Base-by-base conservation (phyloP, 345 rosid genomes). In the Populus pruinosa region DNA sequence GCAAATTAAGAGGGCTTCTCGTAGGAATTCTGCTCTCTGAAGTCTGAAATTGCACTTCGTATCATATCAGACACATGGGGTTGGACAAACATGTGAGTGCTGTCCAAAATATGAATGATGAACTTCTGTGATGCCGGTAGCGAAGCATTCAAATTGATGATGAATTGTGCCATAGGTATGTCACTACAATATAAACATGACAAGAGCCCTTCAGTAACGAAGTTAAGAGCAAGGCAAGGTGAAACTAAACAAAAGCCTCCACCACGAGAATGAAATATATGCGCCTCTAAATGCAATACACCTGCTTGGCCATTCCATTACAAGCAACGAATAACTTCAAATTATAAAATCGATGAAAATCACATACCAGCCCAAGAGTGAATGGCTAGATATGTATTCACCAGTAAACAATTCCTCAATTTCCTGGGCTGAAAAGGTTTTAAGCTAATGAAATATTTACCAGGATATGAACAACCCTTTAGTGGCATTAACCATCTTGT, bases 81-180 rank as follows among this genome's bases (percentile, higher is more conserved):
- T 75, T 91, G 97, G 80, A 94, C 98, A 65, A 94, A 93, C 73
- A 90, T 76, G 83, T 86, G 94, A 71, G 98, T 91, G 76, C 63
- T 78, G 78, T 93, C 97, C 79, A 94, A 72, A 50, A 88, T 76
- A 67, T 90, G 95, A 67, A 90, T 91, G 70, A 94, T 93, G 86
- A 94, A 93, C 80, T 86, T 94, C 86, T 90, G 95, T 5, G 97
- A 90, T 6, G 94, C 76, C 2, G 95, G 94, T 87, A 93, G 64
- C 1, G 90, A 78, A 35, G 83, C 84, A 85, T 93, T 91, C 85
- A 88, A 36, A 70, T 89, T 90, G 84, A 94, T 86, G 27, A 94
- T 91, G 83, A 94, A 93, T 76, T 93, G 94, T 5, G 91, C 92
- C 97, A 91, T 90, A 0, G 95, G 97, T 53, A 93, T 85, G 79